Evolutionary conservation across 306 rosid species (phyloP).

Genomic region (Ormosia semicastrata): DNA sequence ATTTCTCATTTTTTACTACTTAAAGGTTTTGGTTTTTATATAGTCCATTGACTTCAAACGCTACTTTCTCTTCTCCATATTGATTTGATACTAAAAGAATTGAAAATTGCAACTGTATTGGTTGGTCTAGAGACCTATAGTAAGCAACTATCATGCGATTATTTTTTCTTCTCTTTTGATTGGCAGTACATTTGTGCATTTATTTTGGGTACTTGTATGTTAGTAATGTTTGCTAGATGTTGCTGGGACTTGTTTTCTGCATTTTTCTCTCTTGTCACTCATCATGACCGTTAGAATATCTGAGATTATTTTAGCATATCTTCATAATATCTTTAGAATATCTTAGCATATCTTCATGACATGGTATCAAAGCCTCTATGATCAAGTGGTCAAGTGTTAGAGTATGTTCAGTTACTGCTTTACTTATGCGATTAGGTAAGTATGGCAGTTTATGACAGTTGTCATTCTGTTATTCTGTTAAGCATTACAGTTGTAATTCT

Average conservation of each 20-base stretch:
- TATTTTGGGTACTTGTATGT: neutral
- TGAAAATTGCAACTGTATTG: neutral
- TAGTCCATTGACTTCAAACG: neutral
- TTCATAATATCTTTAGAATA: neutral
- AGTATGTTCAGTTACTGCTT: neutral
- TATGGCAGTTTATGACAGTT: too few species aligned
- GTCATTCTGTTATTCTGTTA: too few species aligned
- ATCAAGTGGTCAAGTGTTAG: neutral
- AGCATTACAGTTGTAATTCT: too few species aligned
- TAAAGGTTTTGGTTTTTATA: constrained; percentile 6
- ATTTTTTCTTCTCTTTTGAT: neutral
- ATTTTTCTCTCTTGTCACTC: neutral
- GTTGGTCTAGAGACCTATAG: neutral
- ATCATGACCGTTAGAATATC: neutral
- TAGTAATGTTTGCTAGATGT: constrained; percentile 7
- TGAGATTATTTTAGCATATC: neutral
- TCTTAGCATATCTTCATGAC: neutral
- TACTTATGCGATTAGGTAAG: too few species aligned
- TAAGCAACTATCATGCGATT: neutral
- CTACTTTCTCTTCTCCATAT: constrained; percentile 14
- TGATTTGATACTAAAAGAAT: neutral
- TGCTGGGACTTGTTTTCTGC: neutral
- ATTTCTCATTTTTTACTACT: constrained; percentile 23
- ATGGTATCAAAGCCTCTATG: neutral
- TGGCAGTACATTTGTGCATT: neutral